Conservation (phyloP, 2,329 filamentous ascomycete species). For the Boeremia exigua region DNA sequence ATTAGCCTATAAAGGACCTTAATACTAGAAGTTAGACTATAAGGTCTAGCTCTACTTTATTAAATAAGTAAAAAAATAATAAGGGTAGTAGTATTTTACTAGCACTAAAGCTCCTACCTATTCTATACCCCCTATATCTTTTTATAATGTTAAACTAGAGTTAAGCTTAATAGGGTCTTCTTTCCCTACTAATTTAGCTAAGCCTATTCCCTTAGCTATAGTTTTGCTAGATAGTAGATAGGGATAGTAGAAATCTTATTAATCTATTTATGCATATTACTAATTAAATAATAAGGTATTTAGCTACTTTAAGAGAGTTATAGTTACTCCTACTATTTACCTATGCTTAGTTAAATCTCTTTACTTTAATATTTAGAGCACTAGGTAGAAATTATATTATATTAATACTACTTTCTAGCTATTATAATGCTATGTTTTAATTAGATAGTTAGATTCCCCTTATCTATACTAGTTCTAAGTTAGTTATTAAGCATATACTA, state of each 20-base stretch:
- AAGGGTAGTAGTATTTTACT: neutral
- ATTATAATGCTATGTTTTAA: neutral
- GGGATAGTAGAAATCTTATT: neutral
- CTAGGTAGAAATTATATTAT: neutral
- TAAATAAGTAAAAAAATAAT: neutral
- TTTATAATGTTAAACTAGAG: neutral
- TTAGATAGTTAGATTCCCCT: neutral
- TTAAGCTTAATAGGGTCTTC: neutral
- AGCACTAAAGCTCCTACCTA: neutral
- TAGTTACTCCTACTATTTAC: neutral
- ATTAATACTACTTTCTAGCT: neutral
- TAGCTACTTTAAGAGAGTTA: neutral
- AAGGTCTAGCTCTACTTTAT: constrained; percentile 13
- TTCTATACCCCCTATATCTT: neutral
- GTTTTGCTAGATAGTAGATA: neutral
- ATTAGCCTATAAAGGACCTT: constrained; percentile 47
- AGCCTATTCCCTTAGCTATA: neutral
- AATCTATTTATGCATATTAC: neutral
- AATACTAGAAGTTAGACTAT: constrained; percentile 50
- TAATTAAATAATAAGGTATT: neutral
- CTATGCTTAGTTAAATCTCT: neutral
- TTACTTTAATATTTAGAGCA: neutral
- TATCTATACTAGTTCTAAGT: neutral
- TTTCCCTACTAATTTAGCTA: neutral
- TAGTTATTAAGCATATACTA: neutral